Evolutionary conservation across 768 basidiomycete species (phyloP).

Genomic region (Auriscalpium orientale): DNA sequence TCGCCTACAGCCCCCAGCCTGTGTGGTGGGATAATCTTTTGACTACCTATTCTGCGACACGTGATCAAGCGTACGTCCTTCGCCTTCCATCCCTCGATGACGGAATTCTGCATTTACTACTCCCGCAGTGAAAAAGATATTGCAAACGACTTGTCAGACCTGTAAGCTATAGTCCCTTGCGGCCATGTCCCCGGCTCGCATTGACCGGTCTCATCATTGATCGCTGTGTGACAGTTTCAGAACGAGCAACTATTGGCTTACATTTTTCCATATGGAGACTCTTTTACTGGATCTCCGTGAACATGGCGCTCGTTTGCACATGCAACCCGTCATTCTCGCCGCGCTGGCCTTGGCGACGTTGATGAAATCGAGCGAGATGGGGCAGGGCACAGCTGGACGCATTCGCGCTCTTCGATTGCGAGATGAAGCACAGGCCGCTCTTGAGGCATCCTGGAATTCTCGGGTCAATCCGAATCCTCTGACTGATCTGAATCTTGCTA

Average conservation of each 20-base stretch:
- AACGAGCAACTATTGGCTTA: slow-evolving; percentile 58
- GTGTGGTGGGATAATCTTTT: slow-evolving; percentile 46
- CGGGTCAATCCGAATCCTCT: too few species aligned
- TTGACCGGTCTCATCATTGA: not conserved
- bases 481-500: slow-evolving; percentile 59
- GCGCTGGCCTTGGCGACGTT: slow-evolving; percentile 63
- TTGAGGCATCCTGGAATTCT: slow-evolving; percentile 42
- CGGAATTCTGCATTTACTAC: not conserved
- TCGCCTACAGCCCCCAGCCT: slow-evolving; percentile 26
- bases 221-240: slow-evolving; percentile 43
- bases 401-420: slow-evolving; percentile 50
- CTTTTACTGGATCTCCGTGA: slow-evolving; percentile 47
- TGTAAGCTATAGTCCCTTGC: slow-evolving; percentile 32
- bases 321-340: slow-evolving; percentile 68
- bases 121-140: slow-evolving; percentile 41
- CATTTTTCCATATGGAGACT: slow-evolving; percentile 53
- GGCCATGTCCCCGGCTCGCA: slow-evolving; percentile 5
- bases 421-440: slow-evolving; percentile 45
- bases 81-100: not conserved
- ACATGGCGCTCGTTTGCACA: slow-evolving; percentile 41
- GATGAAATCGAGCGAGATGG: slow-evolving; percentile 65
- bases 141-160: slow-evolving; percentile 37
- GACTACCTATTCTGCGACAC: slow-evolving; percentile 31
- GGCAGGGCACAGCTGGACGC: slow-evolving; percentile 46
- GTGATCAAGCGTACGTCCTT: slow-evolving; percentile 35